A percentile compares a stretch with the other conserved stretches of the same genome.
phyloP scores from a whole-genome alignment of 768 basidiomycete species.

The Collybiopsis luxurians region DNA sequence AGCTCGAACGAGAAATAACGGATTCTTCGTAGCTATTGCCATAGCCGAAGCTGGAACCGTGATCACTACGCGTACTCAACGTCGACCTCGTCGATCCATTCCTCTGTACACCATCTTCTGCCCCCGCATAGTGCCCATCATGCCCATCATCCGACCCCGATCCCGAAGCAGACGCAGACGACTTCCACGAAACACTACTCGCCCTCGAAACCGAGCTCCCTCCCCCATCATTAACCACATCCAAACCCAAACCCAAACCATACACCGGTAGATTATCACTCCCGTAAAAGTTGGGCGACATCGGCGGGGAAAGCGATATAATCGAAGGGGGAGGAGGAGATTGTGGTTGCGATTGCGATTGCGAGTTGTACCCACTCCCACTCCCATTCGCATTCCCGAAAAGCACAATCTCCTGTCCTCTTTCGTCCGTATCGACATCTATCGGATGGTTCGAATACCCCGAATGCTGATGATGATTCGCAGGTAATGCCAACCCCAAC shows the following conservation, averaged over 20 bases:
- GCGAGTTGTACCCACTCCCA: not conserved
- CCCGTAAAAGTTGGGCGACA: not conserved
- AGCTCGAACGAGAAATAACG: not conserved
- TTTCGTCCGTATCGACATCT: too few relatives aligned
- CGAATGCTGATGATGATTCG: not conserved
- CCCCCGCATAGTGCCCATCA: not conserved
- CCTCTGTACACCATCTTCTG: not conserved
- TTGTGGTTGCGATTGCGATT: too few relatives aligned
- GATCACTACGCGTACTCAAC: not conserved
- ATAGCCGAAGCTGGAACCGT: too few relatives aligned
- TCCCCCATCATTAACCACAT: too few relatives aligned
- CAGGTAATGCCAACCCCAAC: not conserved
- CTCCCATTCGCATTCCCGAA: too few relatives aligned
- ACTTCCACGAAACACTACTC: conserved; percentile 4
- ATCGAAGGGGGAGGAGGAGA: too few relatives aligned
- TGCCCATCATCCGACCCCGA: conserved; percentile 1
- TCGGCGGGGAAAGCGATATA: not conserved
- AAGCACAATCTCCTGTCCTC: too few relatives aligned
- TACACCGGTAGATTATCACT: conserved; percentile 2
- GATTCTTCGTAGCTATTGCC: not conserved
- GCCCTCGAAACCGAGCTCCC: not conserved
- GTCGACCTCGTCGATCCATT: not conserved
- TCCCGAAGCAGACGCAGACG: conserved; percentile 5
- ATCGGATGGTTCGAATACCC: too few relatives aligned
- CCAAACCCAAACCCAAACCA: not conserved